A percentile compares a stretch with the other conserved stretches of the same genome.
phyloP scores from a whole-genome alignment of 176 grass and related monocot species.

The Areca catechu region DNA sequence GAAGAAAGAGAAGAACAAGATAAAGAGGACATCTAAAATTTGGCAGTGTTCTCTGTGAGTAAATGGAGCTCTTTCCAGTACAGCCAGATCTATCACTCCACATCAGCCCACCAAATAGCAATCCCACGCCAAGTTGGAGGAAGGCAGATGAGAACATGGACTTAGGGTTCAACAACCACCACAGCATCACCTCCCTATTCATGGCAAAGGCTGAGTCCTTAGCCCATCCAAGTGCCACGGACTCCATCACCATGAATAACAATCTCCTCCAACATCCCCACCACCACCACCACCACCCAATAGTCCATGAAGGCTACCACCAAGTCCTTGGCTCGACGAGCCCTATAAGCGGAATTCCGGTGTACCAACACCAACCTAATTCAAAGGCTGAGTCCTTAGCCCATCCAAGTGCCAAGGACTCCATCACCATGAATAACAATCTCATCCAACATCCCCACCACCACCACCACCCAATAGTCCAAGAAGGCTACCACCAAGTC shows the following conservation, averaged over 20 bases:
- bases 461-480: conserved; percentile 4
- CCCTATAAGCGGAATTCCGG: conserved; percentile 27
- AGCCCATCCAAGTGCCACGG: background rate
- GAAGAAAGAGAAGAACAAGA: background rate
- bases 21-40: background rate
- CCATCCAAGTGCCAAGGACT: background rate
- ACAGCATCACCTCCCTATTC: background rate
- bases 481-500: background rate
- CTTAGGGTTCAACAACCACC: conserved; percentile 1
- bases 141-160: conserved; percentile 6
- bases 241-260: background rate
- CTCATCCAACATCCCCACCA: background rate
- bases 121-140: conserved; percentile 1
- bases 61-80: conserved; percentile 10
- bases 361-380: conserved; percentile 10
- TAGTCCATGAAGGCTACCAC: background rate
- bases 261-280: background rate
- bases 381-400: conserved; percentile 4
- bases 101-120: conserved; percentile 1
- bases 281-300: conserved; percentile 3
- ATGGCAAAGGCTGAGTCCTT: conserved; percentile 1
- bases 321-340: conserved; percentile 1
- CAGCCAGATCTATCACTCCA: conserved; percentile 10
- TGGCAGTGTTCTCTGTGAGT: background rate
- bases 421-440: background rate